A percentile compares a stretch with the other conserved stretches of the same genome.
Conservation (phyloP, 331 rosid species). For the Quercus phellos region DNA sequence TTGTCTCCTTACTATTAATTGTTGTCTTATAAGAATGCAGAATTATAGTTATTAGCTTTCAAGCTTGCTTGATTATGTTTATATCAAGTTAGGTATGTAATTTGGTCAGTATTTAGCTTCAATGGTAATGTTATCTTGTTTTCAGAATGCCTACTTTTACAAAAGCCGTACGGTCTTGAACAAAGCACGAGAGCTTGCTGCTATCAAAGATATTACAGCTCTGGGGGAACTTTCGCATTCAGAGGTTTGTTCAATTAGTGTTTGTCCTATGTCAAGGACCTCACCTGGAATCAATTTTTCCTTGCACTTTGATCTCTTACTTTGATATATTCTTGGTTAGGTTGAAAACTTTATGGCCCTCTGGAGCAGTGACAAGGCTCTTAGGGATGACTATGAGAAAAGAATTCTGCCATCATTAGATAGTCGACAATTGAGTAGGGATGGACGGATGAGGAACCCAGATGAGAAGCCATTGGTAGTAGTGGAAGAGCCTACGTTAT, state of each 20-base stretch:
- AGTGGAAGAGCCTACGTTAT: conserved; percentile 38
- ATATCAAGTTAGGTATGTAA: neutral
- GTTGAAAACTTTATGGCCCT: conserved; percentile 68
- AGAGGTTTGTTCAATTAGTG: conserved; percentile 53
- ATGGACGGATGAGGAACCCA: conserved; percentile 89
- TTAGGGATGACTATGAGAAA: conserved; percentile 79
- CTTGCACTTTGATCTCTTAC: neutral
- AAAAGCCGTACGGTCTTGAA: conserved; percentile 56
- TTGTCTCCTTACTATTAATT: neutral
- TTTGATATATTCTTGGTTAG: conserved; percentile 21
- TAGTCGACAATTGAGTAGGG: conserved; percentile 73
- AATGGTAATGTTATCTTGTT: conserved; percentile 4
- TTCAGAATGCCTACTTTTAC: conserved; percentile 63
- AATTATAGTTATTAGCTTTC: neutral
- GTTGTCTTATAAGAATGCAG: neutral
- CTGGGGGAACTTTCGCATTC: conserved; percentile 54
- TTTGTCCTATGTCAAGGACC: conserved; percentile 7
- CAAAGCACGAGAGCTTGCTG: conserved; percentile 70
- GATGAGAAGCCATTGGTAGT: conserved; percentile 67
- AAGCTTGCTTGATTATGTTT: neutral
- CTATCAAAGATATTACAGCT: conserved; percentile 54
- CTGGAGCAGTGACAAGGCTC: conserved; percentile 70
- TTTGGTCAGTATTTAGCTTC: neutral
- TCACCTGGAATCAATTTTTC: neutral
- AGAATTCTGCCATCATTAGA: conserved; percentile 77